These are phyloP conservation scores for Colletotrichum acutatum DNA, from an alignment of 2,329 filamentous ascomycete species.

Conservation along the genomic window DNA sequence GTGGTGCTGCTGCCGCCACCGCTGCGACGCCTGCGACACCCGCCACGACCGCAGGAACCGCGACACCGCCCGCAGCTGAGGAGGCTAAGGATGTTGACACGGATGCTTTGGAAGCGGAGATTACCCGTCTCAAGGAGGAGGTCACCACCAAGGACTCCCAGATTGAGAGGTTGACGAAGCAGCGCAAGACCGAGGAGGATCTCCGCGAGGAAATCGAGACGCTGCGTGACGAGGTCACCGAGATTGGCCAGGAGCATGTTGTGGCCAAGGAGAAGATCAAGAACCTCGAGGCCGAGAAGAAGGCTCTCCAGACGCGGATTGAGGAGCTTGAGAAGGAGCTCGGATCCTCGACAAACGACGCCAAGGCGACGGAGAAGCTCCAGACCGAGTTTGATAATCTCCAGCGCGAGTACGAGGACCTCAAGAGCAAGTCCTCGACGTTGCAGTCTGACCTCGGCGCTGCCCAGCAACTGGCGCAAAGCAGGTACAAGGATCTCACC, in stretches of 20 bases:
- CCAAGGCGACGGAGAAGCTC: conserved; percentile 63
- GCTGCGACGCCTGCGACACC: conserved; percentile 29
- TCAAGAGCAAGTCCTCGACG: conserved; percentile 75
- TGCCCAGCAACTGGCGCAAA: conserved; percentile 86
- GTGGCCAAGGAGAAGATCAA: conserved; percentile 83
- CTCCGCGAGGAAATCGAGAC: conserved; percentile 88
- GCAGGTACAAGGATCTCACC: conserved; percentile 86
- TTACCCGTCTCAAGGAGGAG: conserved; percentile 62
- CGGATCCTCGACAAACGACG: conserved; percentile 47
- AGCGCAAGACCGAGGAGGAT: conserved; percentile 80
- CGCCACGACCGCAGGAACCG: conserved; percentile 44
- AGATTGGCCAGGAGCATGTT: conserved; percentile 85
- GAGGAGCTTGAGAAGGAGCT: conserved; percentile 78
- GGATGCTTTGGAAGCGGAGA: conserved; percentile 58
- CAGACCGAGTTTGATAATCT: conserved; percentile 69
- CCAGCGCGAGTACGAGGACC: conserved; percentile 69
- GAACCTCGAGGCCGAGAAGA: conserved; percentile 76
- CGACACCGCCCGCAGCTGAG: conserved; percentile 42
- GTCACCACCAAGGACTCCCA: conserved; percentile 75
- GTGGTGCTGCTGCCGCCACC: conserved; percentile 56
- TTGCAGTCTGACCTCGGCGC: conserved; percentile 87
- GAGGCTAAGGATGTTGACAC: conserved; percentile 42
- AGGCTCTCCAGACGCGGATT: conserved; percentile 71
- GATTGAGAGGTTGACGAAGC: conserved; percentile 77
- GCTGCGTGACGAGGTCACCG: conserved; percentile 81